Evolutionary conservation across 2,329 filamentous ascomycete species (phyloP), one percentile per base, ranked within the genome.

Genomic region (Shiraia bambusicola): DNA sequence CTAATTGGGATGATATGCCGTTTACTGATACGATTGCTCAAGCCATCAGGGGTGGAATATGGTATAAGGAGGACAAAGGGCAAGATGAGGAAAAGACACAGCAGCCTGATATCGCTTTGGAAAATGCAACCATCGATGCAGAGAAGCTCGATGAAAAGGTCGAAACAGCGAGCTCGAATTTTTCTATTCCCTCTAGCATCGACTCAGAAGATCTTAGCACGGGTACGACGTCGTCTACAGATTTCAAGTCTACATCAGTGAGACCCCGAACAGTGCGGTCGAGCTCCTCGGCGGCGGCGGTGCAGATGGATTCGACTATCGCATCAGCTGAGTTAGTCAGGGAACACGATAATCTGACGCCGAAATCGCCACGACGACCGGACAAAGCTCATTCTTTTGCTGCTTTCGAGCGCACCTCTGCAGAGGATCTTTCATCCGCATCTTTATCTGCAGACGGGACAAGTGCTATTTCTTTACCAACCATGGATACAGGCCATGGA

Each of bases 1-100:
- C 93, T 0, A 95, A 95, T 63, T 98, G 93, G 92, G 93, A 98
- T 52, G 93, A 98, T 64, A 79, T 89, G 16, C 90, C 93, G 0
- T 97, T 98, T 67, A 86, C 89, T 63, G 82, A 87, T 56, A 97
- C 90, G 0, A 78, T 84, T 41, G 75, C 81, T 42, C 89, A 95
- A 65, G 72, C 75, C 14, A 90, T 88, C 76, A 80, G 93, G 54
- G 93, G 92, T 9, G 93, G 93, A 0, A 86, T 97, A 14, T 98
- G 82, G 82, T 68, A 75, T 49, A 69, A 72, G 39, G 36, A 45
- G 17, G 45, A 43, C 4, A 47, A 47, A 22, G 45, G 52, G 4
- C 45, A 57, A 24, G 45, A 52, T 1, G 26, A 41, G 8, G 44
- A 48, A 10, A 52, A 54, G 15, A 24, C 45, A 8, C 47, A 52